Evolutionary conservation across 257 asterid species (phyloP), one percentile per base, ranked within the genome.

Genomic region (Anisodus tanguticus): DNA sequence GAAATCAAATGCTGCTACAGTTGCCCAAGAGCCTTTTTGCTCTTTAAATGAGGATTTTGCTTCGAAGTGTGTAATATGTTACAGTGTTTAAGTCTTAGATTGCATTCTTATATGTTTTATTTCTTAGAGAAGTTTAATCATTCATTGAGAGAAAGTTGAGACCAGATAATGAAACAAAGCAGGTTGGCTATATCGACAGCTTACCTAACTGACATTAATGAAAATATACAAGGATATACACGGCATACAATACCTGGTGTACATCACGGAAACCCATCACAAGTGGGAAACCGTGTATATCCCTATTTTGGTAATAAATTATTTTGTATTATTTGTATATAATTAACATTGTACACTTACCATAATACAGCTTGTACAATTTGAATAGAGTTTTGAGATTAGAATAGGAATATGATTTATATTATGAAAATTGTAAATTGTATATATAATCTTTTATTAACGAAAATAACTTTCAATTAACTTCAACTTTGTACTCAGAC

Each of bases 81-180:
- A 17, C 7, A 6, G 17, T 70, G 11, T 41, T 70, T 17, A 43
- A 8, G 55, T 70, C 35, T 43, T 10, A 0, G 39, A 45, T 39
- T 0, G 0, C 1, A 43, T 71, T 71, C 77, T 9, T 70, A 70
- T 70, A 41, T 41, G 79, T 41, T 69, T 41, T 69, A 35, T 69
- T 41, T 43, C 17, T 43, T 17, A 43, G 55, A 70, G 79, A 0
- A 70, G 19, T 71, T 43, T 71, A 71, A 71, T n/a, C 17, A 0
- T 43, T 70, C 17, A 9, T 0, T 16, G 79, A 2, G 79, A 51
- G 45, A n/a, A n/a, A 71, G 37, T n/a, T 1, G 39, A 71, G 79
- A 71, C n/a, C 17, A 17, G 79, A 71, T 70, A 43, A 71, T 71
- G 17, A 43, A 71, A 43, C 4, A 45, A 43, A 71, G 79, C 39